Conservation (phyloP, 2,329 filamentous ascomycete genomes). For the Xylaria sp. region DNA sequence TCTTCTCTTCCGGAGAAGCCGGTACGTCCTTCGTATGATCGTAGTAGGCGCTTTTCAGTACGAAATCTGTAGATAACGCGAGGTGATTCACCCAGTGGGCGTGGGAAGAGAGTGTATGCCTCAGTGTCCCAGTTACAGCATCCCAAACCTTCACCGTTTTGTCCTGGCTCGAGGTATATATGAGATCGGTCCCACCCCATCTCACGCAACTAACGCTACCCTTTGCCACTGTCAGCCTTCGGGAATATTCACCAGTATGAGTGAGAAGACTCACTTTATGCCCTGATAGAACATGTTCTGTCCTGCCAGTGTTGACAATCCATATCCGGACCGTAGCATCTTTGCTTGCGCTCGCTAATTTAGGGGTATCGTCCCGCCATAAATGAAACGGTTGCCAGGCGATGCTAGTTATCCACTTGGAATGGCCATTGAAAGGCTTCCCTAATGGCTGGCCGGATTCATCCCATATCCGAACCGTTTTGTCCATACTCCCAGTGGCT, state of each 20-base stretch:
- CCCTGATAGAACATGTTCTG: conserved; percentile 81
- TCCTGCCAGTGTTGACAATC: conserved; percentile 76
- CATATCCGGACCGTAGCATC: conserved; percentile 87
- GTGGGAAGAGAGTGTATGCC: conserved; percentile 79
- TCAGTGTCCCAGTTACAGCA: conserved; percentile 73
- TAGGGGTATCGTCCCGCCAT: conserved; percentile 72
- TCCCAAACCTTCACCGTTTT: conserved; percentile 94
- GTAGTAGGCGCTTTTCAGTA: conserved; percentile 80
- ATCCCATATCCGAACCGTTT: conserved; percentile 88
- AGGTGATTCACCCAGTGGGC: conserved; percentile 97
- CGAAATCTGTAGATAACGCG: conserved; percentile 90
- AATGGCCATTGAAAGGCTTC: conserved; percentile 77
- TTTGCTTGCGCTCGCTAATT: conserved; percentile 85
- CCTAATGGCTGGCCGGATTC: conserved; percentile 76
- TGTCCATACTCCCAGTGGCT: conserved; percentile 92
- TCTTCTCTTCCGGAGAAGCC: conserved; percentile 67
- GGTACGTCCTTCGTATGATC: conserved; percentile 78
- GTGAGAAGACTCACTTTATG: conserved; percentile 57
- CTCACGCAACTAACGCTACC: conserved; percentile 85
- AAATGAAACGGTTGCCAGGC: conserved; percentile 94
- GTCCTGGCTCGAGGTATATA: conserved; percentile 87
- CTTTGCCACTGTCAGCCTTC: conserved; percentile 40
- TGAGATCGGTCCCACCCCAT: conserved; percentile 87
- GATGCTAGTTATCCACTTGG: conserved; percentile 85
- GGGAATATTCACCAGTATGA: neutral